Evolutionary conservation across 1,139 yeast genomes (phyloP).

Genomic region (Meyerozyma carpophila): DNA sequence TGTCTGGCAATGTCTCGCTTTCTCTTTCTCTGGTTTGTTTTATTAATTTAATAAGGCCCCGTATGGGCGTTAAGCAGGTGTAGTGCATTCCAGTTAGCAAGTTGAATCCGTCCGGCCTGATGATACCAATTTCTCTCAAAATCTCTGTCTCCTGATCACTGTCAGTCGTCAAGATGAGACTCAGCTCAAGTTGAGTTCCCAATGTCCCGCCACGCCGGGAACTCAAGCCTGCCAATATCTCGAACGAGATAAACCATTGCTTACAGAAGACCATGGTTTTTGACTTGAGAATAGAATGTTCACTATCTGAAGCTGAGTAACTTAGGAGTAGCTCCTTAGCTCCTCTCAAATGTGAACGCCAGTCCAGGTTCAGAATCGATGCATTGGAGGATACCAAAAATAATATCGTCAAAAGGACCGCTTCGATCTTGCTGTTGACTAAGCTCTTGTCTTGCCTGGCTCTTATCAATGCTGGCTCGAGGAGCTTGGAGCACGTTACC

Average conservation of each 20-base stretch:
- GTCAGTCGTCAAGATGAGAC: slow-evolving; percentile 8
- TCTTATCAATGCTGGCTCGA: slow-evolving; percentile 45
- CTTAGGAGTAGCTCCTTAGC: slow-evolving; percentile 16
- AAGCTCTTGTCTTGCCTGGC: slow-evolving; percentile 10
- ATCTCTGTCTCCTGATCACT: slow-evolving; percentile 9
- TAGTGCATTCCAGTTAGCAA: slow-evolving; percentile 13
- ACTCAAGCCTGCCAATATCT: slow-evolving; percentile 15
- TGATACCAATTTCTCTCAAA: slow-evolving; percentile 11
- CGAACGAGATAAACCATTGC: slow-evolving; percentile 14
- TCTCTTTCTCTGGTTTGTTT: slow-evolving; percentile 8
- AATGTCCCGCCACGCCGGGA: slow-evolving; percentile 14
- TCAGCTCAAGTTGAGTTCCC: slow-evolving; percentile 11
- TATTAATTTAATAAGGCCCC: slow-evolving; percentile 13
- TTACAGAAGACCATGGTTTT: slow-evolving; percentile 14
- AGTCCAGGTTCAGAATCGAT: slow-evolving; percentile 12
- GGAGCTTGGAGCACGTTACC: slow-evolving; percentile 52
- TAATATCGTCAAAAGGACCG: slow-evolving; percentile 15
- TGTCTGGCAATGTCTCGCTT: slow-evolving; percentile 6
- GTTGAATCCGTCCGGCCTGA: slow-evolving; percentile 12
- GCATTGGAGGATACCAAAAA: slow-evolving; percentile 16
- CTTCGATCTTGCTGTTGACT: slow-evolving; percentile 11
- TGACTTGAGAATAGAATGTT: slow-evolving; percentile 7
- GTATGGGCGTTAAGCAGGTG: slow-evolving; percentile 7
- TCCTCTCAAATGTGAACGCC: slow-evolving; percentile 18
- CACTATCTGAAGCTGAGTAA: slow-evolving; percentile 4